Conservation (phyloP, 805 yeast species). For the Suhomyces sp. region DNA sequence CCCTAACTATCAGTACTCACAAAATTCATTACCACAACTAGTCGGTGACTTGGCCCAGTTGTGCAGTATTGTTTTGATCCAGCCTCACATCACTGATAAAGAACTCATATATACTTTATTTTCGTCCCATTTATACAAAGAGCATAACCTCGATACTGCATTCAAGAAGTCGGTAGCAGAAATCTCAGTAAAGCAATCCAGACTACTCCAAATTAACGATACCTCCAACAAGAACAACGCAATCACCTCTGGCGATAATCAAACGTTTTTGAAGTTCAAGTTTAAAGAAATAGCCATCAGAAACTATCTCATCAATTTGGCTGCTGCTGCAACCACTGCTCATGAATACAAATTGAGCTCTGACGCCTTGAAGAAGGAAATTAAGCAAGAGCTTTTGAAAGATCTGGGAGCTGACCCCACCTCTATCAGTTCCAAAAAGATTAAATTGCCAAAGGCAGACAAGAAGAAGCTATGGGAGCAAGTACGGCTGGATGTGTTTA, state of each 20-base stretch:
- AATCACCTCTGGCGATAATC: constrained; percentile 28
- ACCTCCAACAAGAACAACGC: constrained; percentile 19
- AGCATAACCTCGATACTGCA: constrained; percentile 43
- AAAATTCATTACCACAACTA: constrained; percentile 34
- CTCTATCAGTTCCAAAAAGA: constrained; percentile 10
- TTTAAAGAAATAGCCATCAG: constrained; percentile 46
- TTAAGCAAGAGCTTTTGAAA: constrained; percentile 13
- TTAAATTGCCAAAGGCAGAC: constrained; percentile 38
- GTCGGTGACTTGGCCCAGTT: constrained; percentile 41
- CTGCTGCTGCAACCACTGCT: constrained; percentile 55
- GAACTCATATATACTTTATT: constrained; percentile 41
- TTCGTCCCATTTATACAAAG: constrained; percentile 45
- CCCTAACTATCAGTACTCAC: constrained; percentile 34
- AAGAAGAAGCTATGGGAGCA: constrained; percentile 47
- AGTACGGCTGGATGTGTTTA: constrained; percentile 50
- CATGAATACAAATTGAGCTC: constrained; percentile 45
- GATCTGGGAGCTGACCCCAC: constrained; percentile 6
- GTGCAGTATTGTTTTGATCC: constrained; percentile 40
- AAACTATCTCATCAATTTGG: constrained; percentile 49
- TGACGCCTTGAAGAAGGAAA: constrained; percentile 30
- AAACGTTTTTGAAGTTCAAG: constrained; percentile 30
- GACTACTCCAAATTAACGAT: constrained; percentile 38
- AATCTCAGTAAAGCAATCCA: constrained; percentile 47
- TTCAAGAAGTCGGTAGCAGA: constrained; percentile 50
- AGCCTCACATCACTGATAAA: constrained; percentile 41